phyloP scores from a whole-genome alignment of 768 basidiomycete genomes.

The Lactarius deliciosus region DNA sequence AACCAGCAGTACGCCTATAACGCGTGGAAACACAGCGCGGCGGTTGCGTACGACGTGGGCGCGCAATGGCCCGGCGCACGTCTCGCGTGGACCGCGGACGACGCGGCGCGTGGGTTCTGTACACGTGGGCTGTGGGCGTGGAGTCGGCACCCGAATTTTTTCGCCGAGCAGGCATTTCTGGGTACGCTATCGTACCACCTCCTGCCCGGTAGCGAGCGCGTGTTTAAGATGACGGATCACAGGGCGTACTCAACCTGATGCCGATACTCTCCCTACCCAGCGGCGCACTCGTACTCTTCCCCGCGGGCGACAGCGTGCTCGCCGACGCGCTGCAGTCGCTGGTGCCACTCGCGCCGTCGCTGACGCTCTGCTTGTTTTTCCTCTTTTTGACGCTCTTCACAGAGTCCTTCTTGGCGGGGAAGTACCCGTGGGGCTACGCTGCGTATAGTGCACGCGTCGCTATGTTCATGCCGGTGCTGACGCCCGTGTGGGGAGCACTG shows the following conservation, averaged over 20 bases:
- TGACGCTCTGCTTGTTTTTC: constrained; percentile 72
- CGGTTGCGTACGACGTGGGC: constrained; percentile 3
- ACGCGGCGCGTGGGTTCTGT: constrained; percentile 77
- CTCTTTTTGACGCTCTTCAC: constrained; percentile 74
- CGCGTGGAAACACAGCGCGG: constrained; percentile 61
- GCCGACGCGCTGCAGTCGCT: constrained; percentile 34
- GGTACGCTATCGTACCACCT: constrained; percentile 44
- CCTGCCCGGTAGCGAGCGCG: too few species aligned
- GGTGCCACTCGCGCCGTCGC: constrained; percentile 51
- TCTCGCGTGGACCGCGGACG: constrained; percentile 62
- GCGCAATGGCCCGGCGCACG: constrained; percentile 61
- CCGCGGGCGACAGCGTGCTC: constrained; percentile 32
- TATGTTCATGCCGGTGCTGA: constrained; percentile 65
- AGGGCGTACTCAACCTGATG: constrained; percentile 71
- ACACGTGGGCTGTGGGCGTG: constrained; percentile 86
- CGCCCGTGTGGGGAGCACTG: constrained; percentile 45
- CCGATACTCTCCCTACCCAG: constrained; percentile 52
- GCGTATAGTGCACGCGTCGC: constrained; percentile 76
- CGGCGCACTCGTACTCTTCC: constrained; percentile 9
- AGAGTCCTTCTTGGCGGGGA: constrained; percentile 72
- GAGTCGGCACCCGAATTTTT: constrained; percentile 89
- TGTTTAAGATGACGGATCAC: constrained; percentile 4
- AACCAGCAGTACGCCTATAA: constrained; percentile 90
- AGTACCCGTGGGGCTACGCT: constrained; percentile 69
- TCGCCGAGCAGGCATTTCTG: constrained; percentile 89